Evolutionary conservation across 306 rosid species (phyloP).

Genomic region (Alnus glutinosa): DNA sequence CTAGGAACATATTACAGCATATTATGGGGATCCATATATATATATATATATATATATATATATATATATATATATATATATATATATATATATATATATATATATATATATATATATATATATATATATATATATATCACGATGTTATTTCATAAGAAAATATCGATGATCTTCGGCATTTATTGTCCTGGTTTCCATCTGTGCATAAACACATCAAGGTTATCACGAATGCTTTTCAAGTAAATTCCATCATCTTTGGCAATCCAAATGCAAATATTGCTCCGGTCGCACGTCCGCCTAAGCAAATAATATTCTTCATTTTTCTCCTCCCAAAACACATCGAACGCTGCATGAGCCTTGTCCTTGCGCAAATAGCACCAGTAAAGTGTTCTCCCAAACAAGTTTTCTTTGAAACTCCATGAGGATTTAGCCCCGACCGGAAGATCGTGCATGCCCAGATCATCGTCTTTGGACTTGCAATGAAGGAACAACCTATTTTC

Average conservation of each 20-base stretch:
- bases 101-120: too few species aligned
- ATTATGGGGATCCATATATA: too few species aligned
- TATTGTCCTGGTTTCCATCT: background rate
- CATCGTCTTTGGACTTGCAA: conserved; percentile 25
- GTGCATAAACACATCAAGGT: too few species aligned
- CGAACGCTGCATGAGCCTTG: background rate
- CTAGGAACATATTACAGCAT: too few species aligned
- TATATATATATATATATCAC: too few species aligned
- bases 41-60: too few species aligned
- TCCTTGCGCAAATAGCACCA: conserved; percentile 15
- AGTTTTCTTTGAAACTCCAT: conserved; percentile 19
- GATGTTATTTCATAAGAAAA: too few species aligned
- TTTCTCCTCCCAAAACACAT: conserved; percentile 3
- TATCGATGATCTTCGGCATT: too few species aligned
- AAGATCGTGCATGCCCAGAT: conserved; percentile 9
- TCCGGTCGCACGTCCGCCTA: too few species aligned
- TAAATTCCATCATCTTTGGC: conserved; percentile 29
- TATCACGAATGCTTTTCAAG: background rate
- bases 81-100: too few species aligned
- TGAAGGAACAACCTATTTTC: background rate
- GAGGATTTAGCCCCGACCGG: background rate
- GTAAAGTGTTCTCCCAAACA: background rate
- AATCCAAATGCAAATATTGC: conserved; percentile 7
- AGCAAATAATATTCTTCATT: too few species aligned
- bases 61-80: too few species aligned